Conservation (phyloP, 129 eudicot species). For the Artemisia annua region DNA sequence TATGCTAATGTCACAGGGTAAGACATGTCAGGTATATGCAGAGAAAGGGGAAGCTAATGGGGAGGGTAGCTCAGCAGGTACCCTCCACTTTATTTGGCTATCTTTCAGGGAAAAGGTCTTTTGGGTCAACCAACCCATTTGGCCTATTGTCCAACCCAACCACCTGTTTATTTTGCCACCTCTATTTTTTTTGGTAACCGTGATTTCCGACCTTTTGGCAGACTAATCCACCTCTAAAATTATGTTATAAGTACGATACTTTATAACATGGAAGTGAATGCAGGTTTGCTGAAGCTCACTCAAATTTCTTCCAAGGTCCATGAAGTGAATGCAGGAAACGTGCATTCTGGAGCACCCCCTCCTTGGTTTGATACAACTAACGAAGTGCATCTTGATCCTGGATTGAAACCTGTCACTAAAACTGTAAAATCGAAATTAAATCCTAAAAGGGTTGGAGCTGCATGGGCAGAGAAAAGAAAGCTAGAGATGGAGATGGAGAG, state of each 20-base stretch:
- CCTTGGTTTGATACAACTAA: constrained; percentile 71
- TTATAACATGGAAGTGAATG: not conserved
- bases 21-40: constrained; percentile 47
- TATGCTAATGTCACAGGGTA: constrained; percentile 28
- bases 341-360: constrained; percentile 94
- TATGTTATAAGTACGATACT: not conserved
- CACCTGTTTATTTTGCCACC: no score
- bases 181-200: no score
- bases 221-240: no score
- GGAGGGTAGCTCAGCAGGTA: constrained; percentile 53
- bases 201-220: no score
- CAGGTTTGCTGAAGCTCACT: constrained; percentile 60
- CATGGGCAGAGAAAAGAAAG: constrained; percentile 97
- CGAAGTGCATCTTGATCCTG: constrained; percentile 24
- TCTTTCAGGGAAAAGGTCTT: no score
- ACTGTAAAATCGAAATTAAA: constrained; percentile 62
- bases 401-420: constrained; percentile 14
- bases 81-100: not conserved
- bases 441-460: constrained; percentile 97
- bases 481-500: constrained; percentile 83
- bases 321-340: constrained; percentile 56
- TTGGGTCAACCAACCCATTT: no score
- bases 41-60: constrained; percentile 38
- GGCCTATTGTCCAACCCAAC: no score
- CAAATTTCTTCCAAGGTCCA: constrained; percentile 38